A percentile compares a stretch with the other conserved stretches of the same genome.
These are phyloP conservation scores for Claviceps africana DNA, from an alignment of 2,329 filamentous ascomycete species.

Conservation along the genomic window DNA sequence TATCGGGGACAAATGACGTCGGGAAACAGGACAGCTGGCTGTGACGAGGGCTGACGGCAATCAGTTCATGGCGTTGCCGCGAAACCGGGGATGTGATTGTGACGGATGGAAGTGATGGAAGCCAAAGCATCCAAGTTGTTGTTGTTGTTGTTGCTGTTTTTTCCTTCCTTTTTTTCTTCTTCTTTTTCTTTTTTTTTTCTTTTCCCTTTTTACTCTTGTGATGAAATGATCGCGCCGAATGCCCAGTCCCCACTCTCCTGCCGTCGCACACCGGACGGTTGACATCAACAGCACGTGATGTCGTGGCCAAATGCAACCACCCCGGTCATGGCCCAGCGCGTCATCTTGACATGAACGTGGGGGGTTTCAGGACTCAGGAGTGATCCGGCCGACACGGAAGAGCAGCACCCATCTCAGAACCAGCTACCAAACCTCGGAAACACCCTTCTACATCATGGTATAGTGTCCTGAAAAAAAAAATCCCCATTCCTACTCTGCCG, in stretches of 20 bases:
- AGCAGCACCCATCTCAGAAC: neutral
- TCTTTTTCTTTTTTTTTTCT: no score
- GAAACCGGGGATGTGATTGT: neutral
- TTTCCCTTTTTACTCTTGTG: neutral
- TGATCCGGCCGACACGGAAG: neutral
- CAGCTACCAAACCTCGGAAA: neutral
- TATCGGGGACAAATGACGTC: neutral
- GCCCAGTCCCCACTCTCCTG: neutral
- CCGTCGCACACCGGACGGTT: neutral
- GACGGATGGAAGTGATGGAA: neutral
- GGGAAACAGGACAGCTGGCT: neutral
- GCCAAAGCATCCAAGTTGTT: no score
- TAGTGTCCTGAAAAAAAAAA: neutral
- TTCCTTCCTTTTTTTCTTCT: no score
- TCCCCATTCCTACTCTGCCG: neutral
- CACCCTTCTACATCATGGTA: neutral
- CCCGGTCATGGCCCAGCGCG: neutral
- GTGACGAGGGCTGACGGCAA: neutral
- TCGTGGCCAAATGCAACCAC: neutral
- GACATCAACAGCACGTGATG: slow-evolving; percentile 3
- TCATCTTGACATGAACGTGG: neutral
- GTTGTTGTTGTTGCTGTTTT: no score
- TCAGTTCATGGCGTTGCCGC: neutral
- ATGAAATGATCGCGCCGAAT: neutral
- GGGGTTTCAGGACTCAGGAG: neutral